A percentile compares a stretch with the other conserved stretches of the same genome.
phyloP scores from a whole-genome alignment of 2,329 filamentous ascomycete genomes.

The Gaeumannomyces sp. region DNA sequence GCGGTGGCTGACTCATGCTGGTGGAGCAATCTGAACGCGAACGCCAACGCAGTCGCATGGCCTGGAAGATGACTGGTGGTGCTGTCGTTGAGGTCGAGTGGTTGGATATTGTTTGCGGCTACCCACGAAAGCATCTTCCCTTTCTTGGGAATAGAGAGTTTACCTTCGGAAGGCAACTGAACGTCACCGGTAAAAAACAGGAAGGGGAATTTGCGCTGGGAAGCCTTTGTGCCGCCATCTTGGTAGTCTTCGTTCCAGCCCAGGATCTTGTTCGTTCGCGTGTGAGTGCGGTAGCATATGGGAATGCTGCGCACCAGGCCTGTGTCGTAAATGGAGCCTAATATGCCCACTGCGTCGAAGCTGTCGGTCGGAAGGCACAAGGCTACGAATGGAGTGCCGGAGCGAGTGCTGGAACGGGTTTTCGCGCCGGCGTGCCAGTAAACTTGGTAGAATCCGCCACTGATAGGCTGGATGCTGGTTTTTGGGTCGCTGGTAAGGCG shows the following conservation, averaged over 20 bases:
- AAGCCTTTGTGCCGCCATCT: not conserved
- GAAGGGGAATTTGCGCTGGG: slow-evolving; percentile 1
- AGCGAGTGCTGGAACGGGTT: not conserved
- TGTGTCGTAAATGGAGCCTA: not conserved
- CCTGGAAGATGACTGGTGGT: not conserved
- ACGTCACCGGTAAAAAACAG: not conserved
- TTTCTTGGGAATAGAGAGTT: not conserved
- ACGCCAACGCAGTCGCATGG: not conserved
- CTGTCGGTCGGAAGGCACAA: not conserved
- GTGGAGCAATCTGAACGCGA: not conserved
- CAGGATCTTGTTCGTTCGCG: not conserved
- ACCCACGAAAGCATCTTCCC: not conserved
- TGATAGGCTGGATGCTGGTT: not conserved
- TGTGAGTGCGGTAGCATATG: not conserved
- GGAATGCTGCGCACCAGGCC: not conserved
- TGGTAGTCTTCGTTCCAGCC: not conserved
- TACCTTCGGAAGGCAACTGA: not conserved
- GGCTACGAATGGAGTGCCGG: not conserved
- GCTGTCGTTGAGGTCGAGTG: not conserved
- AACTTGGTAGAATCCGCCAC: not conserved
- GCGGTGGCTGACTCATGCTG: too few species aligned
- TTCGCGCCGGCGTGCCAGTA: not conserved
- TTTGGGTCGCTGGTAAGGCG: not conserved
- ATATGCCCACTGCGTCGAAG: not conserved
- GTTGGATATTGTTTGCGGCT: not conserved